These are phyloP conservation scores for Lactarius hengduanensis DNA, from an alignment of 768 basidiomycete genomes.

Conservation along the genomic window DNA sequence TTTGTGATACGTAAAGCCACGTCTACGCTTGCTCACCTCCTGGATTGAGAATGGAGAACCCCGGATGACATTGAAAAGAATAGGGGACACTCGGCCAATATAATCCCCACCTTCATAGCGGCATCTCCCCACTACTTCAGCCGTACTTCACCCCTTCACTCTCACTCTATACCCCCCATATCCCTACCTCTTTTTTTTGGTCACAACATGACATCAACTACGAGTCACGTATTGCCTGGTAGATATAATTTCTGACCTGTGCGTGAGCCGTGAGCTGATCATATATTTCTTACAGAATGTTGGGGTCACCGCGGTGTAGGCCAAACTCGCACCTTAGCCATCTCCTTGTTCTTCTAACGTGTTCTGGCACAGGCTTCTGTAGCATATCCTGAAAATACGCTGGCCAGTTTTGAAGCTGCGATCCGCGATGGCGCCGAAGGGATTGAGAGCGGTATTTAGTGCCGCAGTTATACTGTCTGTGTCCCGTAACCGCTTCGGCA, in stretches of 20 bases:
- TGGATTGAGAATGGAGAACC: not conserved
- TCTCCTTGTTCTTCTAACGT: conserved; percentile 14
- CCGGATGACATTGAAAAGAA: not conserved
- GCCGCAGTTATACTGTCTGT: conserved; percentile 19
- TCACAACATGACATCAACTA: conserved; percentile 12
- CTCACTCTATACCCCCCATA: not conserved
- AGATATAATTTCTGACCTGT: not conserved
- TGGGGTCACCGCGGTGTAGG: conserved; percentile 74
- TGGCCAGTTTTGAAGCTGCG: conserved; percentile 92
- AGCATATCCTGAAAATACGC: conserved; percentile 88
- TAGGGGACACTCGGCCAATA: not conserved
- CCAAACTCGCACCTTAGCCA: conserved; percentile 22
- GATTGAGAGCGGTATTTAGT: conserved; percentile 92
- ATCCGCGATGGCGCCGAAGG: conserved; percentile 94
- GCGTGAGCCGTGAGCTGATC: not conserved
- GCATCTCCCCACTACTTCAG: not conserved
- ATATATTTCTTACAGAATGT: conserved; percentile 51
- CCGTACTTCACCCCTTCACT: conserved; percentile 1
- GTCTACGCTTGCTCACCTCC: not conserved
- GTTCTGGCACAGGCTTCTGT: conserved; percentile 65
- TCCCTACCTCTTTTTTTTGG: not conserved
- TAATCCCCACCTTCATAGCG: conserved; percentile 11
- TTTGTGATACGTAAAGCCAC: conserved; percentile 24
- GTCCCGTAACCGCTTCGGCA: conserved; percentile 56
- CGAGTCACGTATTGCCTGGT: conserved; percentile 32